Evolutionary conservation across 139 green algal species (phyloP), one percentile per base, ranked within the genome.

Genomic region (Pseudopediastrum boryanum): DNA sequence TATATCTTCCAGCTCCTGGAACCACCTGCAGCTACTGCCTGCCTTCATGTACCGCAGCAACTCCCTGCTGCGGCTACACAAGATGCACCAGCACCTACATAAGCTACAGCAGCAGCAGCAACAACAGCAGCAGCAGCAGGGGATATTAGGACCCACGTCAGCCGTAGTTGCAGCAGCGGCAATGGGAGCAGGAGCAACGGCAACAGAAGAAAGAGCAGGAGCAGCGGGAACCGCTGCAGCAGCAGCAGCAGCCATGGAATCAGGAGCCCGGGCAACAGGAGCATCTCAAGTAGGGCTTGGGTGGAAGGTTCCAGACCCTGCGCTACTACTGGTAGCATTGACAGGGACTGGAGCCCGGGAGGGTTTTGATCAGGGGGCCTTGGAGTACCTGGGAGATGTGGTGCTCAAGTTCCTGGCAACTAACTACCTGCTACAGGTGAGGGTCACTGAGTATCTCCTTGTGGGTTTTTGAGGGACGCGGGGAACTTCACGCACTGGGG

Each of bases 371-470:
- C 44, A 46, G 59, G 73, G 71, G 73, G 58, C 46, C 1, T 31
- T 71, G 35, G 70, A 77, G 51, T 77, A 54, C 36, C 51, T 77
- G 50, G 70, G 70, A 23, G 70, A 77, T 67, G 70, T 54, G 16
- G 54, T 80, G 59, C 73, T 80, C 31, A 80, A 80, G 46, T 80
- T 80, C 43, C 33, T 80, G 35, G 59, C 73, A 3, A 71, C 54
- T 23, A 80, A 70, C 73, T 80, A 73, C 33, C 39, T 72, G 1
- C 39, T 80, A 44, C 73, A 80, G 73, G 59, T 72, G 72, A 43
- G 25, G 25, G 8, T 2, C 16, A 35, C 19, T 6, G 56, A 29
- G 50, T 25, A 61, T 25, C 50, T 1, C 1, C 39, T 13, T 73
- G 12, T 54, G 16, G 25, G 52, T 25, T 61, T 61, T 61, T 61